Conservation (phyloP, 352 stramenopile species). For the Blastocystis sp. region DNA sequence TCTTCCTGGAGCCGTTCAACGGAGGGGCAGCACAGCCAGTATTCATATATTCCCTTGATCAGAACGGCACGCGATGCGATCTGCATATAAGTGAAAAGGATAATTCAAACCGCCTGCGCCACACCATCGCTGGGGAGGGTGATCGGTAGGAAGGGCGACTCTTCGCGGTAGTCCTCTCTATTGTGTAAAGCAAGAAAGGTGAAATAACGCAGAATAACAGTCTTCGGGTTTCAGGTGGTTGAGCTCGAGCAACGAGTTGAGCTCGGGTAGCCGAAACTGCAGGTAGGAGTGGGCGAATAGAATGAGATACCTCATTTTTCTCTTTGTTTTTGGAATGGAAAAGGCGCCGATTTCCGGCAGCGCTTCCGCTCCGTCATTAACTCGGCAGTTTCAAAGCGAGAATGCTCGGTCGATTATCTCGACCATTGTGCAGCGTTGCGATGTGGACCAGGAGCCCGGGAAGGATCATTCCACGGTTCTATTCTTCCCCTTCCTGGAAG, state of each 20-base stretch:
- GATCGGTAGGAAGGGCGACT: slow-evolving; percentile 76
- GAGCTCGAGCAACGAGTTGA: slow-evolving; percentile 78
- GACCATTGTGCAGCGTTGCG: background rate
- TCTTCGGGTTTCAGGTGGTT: slow-evolving; percentile 73
- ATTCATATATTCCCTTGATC: slow-evolving; percentile 80
- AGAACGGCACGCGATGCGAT: slow-evolving; percentile 79
- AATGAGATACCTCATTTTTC: slow-evolving; percentile 37
- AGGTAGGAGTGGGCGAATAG: slow-evolving; percentile 66
- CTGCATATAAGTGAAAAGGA: slow-evolving; percentile 71
- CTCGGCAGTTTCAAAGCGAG: no score
- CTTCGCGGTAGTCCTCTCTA: slow-evolving; percentile 70
- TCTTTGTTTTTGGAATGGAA: no score
- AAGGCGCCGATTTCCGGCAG: no score
- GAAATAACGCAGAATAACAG: slow-evolving; percentile 70
- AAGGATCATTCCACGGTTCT: background rate
- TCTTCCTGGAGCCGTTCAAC: slow-evolving; percentile 74
- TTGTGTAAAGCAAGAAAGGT: slow-evolving; percentile 74
- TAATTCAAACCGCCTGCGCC: slow-evolving; percentile 73
- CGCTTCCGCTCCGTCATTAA: no score
- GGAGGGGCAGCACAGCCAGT: slow-evolving; percentile 75
- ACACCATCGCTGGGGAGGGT: slow-evolving; percentile 75
- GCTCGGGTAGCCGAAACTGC: slow-evolving; percentile 79
- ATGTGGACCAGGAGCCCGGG: background rate
- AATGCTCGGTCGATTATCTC: background rate
- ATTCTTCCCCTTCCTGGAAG: background rate